Evolutionary conservation across 129 eudicot genomes (phyloP).

Genomic region (Solidago caesia): DNA sequence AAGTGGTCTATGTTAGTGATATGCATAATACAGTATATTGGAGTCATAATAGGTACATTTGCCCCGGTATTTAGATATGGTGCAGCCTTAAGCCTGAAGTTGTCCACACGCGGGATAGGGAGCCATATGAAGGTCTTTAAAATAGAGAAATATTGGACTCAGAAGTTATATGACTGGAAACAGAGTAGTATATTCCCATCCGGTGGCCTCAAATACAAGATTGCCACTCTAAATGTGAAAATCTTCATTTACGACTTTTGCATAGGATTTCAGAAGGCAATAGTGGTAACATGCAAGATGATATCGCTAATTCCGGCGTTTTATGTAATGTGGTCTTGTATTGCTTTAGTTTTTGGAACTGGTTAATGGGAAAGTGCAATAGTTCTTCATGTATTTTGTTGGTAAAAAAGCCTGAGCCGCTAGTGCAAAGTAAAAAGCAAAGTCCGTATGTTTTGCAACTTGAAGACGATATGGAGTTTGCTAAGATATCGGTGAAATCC

Average conservation of each 20-base stretch:
- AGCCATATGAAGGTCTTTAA: background rate
- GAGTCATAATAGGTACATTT: background rate
- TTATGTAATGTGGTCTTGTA: background rate
- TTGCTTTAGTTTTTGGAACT: conserved; percentile 8
- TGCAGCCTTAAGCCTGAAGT: conserved; percentile 7
- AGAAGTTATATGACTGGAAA: conserved; percentile 38
- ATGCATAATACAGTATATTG: background rate
- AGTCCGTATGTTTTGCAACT: background rate
- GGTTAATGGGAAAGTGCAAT: background rate
- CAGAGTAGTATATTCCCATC: background rate
- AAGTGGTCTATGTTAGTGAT: conserved; percentile 6
- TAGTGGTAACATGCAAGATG: conserved; percentile 38
- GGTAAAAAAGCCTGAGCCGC: background rate
- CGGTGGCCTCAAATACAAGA: conserved; percentile 3
- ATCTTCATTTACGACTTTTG: conserved; percentile 1
- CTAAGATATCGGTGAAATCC: background rate
- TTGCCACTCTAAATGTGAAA: conserved; percentile 10
- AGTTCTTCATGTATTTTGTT: background rate
- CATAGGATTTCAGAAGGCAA: conserved; percentile 24
- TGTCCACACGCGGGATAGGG: background rate
- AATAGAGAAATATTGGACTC: conserved; percentile 38
- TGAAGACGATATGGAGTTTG: conserved; percentile 10
- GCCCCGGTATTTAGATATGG: conserved; percentile 19
- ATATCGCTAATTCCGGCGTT: conserved; percentile 3
- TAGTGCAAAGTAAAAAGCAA: background rate